Evolutionary conservation across 2,329 filamentous ascomycete genomes (phyloP).

Genomic region (Diaporthe sp.): DNA sequence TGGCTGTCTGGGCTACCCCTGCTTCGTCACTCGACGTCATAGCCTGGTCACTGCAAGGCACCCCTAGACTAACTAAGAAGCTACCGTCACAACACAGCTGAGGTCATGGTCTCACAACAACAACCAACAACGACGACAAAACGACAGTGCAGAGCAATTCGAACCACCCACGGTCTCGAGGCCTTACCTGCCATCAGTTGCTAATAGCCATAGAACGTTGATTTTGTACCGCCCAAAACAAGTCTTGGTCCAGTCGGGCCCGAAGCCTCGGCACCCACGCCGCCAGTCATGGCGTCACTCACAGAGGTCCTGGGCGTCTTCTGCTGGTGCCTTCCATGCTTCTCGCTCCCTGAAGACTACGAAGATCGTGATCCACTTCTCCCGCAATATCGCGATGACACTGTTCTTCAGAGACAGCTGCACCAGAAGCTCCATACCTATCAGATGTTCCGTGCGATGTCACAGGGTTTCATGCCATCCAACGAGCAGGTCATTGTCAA

Average conservation of each 20-base stretch:
- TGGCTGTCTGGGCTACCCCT: conserved; percentile 2
- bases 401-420: conserved; percentile 79
- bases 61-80: background rate
- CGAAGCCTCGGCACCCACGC: background rate
- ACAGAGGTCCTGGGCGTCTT: conserved; percentile 37
- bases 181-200: background rate
- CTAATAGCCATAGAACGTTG: accelerated
- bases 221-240: too few species aligned
- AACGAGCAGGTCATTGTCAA: conserved; percentile 87
- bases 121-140: background rate
- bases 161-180: background rate
- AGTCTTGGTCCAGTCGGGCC: too few species aligned
- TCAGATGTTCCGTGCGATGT: conserved; percentile 87
- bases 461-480: conserved; percentile 90
- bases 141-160: background rate
- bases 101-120: background rate
- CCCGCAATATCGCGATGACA: conserved; percentile 86
- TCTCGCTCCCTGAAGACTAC: conserved; percentile 66
- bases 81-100: background rate
- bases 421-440: conserved; percentile 94
- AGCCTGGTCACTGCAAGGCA: conserved; percentile 9
- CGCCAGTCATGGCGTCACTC: conserved; percentile 33
- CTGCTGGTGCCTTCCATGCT: conserved; percentile 71
- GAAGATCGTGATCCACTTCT: conserved; percentile 83
- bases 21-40: conserved; percentile 16